phyloP scores from a whole-genome alignment of 2,329 filamentous ascomycete genomes.

The Trichophyton schoenleinii region DNA sequence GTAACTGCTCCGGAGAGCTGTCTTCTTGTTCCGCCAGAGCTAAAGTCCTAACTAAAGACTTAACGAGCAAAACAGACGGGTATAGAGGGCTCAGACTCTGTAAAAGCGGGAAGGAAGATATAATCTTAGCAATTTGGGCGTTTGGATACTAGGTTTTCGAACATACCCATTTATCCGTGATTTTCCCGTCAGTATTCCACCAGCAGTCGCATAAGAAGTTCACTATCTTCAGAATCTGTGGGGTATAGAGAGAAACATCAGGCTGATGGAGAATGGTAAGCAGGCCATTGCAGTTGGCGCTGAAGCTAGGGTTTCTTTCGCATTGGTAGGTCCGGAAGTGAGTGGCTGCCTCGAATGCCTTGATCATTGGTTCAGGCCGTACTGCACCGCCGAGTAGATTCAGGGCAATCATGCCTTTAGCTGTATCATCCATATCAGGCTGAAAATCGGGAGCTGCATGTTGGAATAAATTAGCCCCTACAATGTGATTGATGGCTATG shows the following conservation, averaged over 20 bases:
- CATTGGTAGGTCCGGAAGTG: conserved; percentile 23
- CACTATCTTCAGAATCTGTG: conserved; percentile 20
- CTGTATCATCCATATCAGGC: too few species aligned
- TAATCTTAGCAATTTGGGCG: too few species aligned
- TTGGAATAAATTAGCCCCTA: too few species aligned
- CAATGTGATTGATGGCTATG: too few species aligned
- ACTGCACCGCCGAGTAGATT: neutral
- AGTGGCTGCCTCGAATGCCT: conserved; percentile 18
- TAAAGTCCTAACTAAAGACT: too few species aligned
- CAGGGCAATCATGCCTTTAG: neutral
- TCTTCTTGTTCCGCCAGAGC: too few species aligned
- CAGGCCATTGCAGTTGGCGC: conserved; percentile 26
- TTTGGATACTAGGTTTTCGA: too few species aligned
- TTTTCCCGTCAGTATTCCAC: conserved; percentile 14
- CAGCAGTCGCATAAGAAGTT: conserved; percentile 19
- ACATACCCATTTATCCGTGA: conserved; percentile 21
- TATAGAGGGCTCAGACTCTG: too few species aligned
- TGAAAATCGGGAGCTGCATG: too few species aligned
- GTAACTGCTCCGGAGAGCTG: too few species aligned
- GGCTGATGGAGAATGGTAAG: conserved; percentile 19
- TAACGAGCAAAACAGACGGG: too few species aligned
- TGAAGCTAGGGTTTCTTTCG: conserved; percentile 24
- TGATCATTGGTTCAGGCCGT: neutral
- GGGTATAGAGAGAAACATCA: conserved; percentile 10
- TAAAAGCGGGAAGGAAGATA: too few species aligned